Evolutionary conservation across 1,139 yeast species (phyloP), one percentile per base, ranked within the genome.

Genomic region (Lodderomyces theae): DNA sequence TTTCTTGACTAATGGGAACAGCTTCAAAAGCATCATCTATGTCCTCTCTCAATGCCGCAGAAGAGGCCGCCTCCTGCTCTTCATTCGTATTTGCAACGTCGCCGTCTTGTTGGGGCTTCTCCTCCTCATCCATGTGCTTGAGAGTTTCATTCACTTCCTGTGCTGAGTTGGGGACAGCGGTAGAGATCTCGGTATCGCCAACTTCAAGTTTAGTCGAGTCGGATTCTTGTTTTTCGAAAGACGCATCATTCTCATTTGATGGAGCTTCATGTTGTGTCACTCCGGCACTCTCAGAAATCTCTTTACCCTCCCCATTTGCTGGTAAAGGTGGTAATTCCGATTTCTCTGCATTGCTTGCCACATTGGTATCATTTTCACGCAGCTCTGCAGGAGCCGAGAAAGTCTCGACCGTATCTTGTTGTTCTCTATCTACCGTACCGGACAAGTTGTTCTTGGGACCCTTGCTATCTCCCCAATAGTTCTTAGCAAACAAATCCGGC

Each of bases 401-500:
- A 7, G 23, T 33, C 25, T 34, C 22, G 4, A 25, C 29, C 18
- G 12, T 23, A 8, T 15, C 32, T 5, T 6, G 10, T 19, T 31
- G 24, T 3, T 12, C 36, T 23, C 10, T 29, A 34, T 9, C 9
- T n/a, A 18, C 11, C n/a, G n/a, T n/a, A n/a, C n/a, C n/a, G 8
- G 22, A 19, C 23, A 7, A 9, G 6, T 7, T 19, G 3, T 18
- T 18, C 24, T 19, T 31, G 3, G 34, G 17, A 3, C 34, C 34
- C 11, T 22, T 15, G 17, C 21, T 16, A 24, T 13, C 30, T 25
- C 37, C 48, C 77, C 77, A 72, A 52, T 66, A 72, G 49, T 72
- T 64, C 53, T 62, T 66, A 8, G 74, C 70, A 42, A 69, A 60
- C 12, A 72, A 66, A 47, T 71, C 77, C 2, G 77, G 77, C 48